These are phyloP conservation scores for Yarrowia divulgata DNA, from an alignment of 805 yeast species.

Conservation along the genomic window DNA sequence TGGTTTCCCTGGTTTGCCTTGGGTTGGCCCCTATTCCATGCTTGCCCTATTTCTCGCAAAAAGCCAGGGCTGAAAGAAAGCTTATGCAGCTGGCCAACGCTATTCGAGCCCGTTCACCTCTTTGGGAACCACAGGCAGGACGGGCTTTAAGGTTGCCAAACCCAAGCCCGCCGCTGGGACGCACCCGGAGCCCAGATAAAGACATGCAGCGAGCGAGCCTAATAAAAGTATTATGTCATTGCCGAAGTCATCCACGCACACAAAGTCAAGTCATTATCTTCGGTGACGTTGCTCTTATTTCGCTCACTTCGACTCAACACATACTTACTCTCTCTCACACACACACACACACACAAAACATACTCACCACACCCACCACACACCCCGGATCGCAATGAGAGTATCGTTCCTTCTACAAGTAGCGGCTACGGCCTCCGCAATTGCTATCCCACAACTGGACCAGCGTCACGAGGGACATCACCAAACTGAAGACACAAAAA, in stretches of 20 bases:
- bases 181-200: constrained; percentile 30
- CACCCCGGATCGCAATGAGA: constrained; percentile 6
- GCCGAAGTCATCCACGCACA: constrained; percentile 27
- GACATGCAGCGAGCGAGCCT: constrained; percentile 12
- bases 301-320: no score
- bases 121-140: constrained; percentile 8
- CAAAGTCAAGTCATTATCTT: constrained; percentile 18
- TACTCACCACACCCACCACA: background rate
- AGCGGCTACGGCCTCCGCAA: constrained; percentile 10
- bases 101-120: background rate
- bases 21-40: constrained; percentile 9
- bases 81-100: background rate
- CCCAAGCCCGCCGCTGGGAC: background rate
- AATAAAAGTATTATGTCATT: constrained; percentile 34
- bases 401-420: constrained; percentile 1
- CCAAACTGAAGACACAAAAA: background rate
- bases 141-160: background rate
- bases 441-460: background rate
- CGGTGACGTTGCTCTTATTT: background rate
- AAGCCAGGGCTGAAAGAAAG: constrained; percentile 15
- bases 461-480: constrained; percentile 18
- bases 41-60: constrained; percentile 9
- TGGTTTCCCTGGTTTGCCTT: no score
- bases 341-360: background rate
- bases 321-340: background rate